Evolutionary conservation across 352 stramenopile genomes (phyloP), one percentile per base, ranked within the genome.

Genomic region (Phytophthora tubulina): DNA sequence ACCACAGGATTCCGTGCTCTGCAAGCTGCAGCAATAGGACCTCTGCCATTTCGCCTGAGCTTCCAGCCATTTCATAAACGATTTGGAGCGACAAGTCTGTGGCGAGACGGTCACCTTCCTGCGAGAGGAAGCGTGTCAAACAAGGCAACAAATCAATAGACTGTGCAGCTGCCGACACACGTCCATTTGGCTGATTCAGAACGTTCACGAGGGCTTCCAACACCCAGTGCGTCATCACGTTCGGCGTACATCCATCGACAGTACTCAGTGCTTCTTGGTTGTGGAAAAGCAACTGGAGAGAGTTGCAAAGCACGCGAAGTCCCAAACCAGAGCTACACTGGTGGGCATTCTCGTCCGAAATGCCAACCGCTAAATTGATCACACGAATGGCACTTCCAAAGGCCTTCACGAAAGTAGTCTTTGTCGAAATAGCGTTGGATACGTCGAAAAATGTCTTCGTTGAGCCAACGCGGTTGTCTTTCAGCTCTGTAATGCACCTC

Each of bases 1-100:
- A 95, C 89, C 89, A 96, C 32, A 96, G 46, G 21, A 96, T 73
- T 31, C 89, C 89, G 56, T 95, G 86, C 63, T 96, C 85, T 2
- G 89, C 89, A 21, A 96, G 73, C 65, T 94, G 86, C 27, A 95
- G 71, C 38, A 95, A 62, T 6, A 96, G 60, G 27, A 95, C 82
- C 73, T 96, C 87, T 6, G 89, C 88, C 84, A 95, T 94, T 72
- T 94, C 85, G 7, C 86, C 86, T 3, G 80, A 85, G 63, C 86
- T 94, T 33, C 81, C 78, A 7, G 88, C 86, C 89, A 96, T 96
- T 62, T 92, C 85, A 51, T 88, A 87, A 33, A 96, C 80, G 36
- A 95, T 90, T 71, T 94, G 86, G 4, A 96, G 80, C 14, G 89
- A 92, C 53, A 95, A 72, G 36, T 92, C 82, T 3, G 86, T 95